phyloP scores from a whole-genome alignment of 495 filamentous ascomycete species.

The Neurospora tetraspora region DNA sequence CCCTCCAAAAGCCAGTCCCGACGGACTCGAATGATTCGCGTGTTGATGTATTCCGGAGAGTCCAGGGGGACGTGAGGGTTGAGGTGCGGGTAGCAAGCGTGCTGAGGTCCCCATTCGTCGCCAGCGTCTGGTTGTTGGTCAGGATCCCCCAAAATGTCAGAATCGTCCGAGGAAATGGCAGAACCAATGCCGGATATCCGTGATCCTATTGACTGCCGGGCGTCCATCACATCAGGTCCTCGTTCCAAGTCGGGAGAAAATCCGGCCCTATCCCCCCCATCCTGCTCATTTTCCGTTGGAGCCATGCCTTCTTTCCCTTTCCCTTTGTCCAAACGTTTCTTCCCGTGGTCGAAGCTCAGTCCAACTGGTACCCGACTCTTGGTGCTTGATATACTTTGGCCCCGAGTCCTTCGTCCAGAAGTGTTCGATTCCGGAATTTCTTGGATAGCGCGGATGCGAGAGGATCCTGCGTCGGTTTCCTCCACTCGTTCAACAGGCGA shows the following conservation, averaged over 20 bases:
- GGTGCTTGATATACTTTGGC: conserved; percentile 17
- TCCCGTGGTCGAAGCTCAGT: conserved; percentile 18
- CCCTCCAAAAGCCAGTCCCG: conserved; percentile 85
- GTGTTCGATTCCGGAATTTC: conserved; percentile 17
- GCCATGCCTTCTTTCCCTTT: conserved; percentile 38
- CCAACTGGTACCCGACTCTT: conserved; percentile 22
- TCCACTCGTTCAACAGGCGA: conserved; percentile 14
- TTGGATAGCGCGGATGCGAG: conserved; percentile 13
- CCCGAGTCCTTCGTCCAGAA: conserved; percentile 17
- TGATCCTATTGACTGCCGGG: conserved; percentile 28
- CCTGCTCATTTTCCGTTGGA: conserved; percentile 16
- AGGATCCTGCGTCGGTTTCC: conserved; percentile 20
- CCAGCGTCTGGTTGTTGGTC: conserved; percentile 38
- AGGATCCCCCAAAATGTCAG: conserved; percentile 44
- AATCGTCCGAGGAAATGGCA: conserved; percentile 37
- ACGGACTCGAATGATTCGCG: conserved; percentile 81
- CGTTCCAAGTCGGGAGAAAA: conserved; percentile 44
- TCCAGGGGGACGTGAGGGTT: conserved; percentile 82
- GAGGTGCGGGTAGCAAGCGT: conserved; percentile 85
- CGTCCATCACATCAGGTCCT: conserved; percentile 26
- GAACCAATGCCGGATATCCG: conserved; percentile 36
- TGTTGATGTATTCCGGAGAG: conserved; percentile 61
- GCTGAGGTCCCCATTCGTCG: conserved; percentile 75
- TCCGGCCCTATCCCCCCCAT: conserved; percentile 12
- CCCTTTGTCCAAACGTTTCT: conserved; percentile 29